Evolutionary conservation across 306 rosid species (phyloP), one percentile per base, ranked within the genome.

Genomic region (Gillenia trifoliata): DNA sequence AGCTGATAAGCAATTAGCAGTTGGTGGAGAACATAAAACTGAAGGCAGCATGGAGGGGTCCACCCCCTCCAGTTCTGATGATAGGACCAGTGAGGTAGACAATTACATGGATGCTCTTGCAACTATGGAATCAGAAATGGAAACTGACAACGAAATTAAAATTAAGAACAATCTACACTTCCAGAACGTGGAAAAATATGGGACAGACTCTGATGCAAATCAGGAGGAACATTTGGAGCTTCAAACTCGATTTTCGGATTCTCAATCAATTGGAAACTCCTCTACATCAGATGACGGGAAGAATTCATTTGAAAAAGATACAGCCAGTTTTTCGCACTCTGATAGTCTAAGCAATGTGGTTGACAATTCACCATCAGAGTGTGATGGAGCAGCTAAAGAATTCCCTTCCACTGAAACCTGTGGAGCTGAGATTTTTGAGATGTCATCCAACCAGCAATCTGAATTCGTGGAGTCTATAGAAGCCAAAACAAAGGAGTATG

Each of bases 41-140:
- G 85, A 82, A 79, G 80, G 68, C 78, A 79, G 72, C 79, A 40
- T 79, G n/a, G 83, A 84, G 68, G 87, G 85, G 13, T 88, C 85
- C 64, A 26, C n/a, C 64, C 34, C 19, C 34, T 26, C n/a, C 74
- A 86, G 49, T 72, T 95, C 93, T 81, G 96, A 88, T 80, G 93
- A 85, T 70, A 61, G 85, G 66, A 83, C 78, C 57, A 86, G 98
- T 75, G 98, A 92, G 84, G 89, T 89, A 81, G 98, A 94, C 78
- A 89, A 89, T 84, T 92, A 92, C 66, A 60, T 81, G 90, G 93
- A 95, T 84, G 98, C 96, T 61, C 88, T 92, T 72, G 81, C 89
- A 75, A 89, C 85, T 68, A 78, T 95, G 71, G 97, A 90, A 40
- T 89, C 90, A 25, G 98, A 95, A 83, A 15, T 89, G 60, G 96